phyloP scores from a whole-genome alignment of 331 rosid genomes.

The Rosa hybrid region DNA sequence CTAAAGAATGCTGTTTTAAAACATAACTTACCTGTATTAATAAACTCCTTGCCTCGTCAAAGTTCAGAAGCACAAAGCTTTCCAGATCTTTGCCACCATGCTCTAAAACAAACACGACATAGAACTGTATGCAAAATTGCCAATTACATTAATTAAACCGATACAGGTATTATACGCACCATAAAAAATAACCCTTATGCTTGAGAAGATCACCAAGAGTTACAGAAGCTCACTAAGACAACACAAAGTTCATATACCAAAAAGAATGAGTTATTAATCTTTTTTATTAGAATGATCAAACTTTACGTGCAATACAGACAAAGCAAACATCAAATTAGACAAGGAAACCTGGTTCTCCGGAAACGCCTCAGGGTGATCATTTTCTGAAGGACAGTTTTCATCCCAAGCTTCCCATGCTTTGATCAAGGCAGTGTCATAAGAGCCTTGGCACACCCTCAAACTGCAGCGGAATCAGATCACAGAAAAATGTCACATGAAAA shows the following conservation, averaged over 20 bases:
- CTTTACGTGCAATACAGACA: not conserved
- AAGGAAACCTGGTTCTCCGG: constrained; percentile 78
- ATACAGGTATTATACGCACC: not conserved
- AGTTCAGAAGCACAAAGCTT: constrained; percentile 74
- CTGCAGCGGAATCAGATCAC: constrained; percentile 40
- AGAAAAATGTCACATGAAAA: constrained; percentile 28
- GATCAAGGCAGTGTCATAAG: constrained; percentile 63
- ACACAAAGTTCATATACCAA: not conserved
- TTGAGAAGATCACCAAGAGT: not conserved
- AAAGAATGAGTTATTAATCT: not conserved
- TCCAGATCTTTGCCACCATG: constrained; percentile 96
- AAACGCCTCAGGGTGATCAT: constrained; percentile 84
- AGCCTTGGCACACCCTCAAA: constrained; percentile 80
- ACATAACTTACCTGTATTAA: constrained; percentile 68
- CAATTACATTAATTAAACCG: constrained; percentile 20
- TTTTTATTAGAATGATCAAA: not conserved
- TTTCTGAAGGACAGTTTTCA: constrained; percentile 64
- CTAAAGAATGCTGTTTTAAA: constrained; percentile 16
- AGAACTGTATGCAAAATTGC: constrained; percentile 53
- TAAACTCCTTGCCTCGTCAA: constrained; percentile 70
- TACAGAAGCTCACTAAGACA: not conserved
- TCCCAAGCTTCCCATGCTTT: constrained; percentile 92
- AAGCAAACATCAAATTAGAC: constrained; percentile 2
- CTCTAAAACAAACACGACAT: constrained; percentile 64
- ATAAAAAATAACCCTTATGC: not conserved